Evolutionary conservation across 2,329 filamentous ascomycete genomes (phyloP).

Genomic region (Fusarium sp.): DNA sequence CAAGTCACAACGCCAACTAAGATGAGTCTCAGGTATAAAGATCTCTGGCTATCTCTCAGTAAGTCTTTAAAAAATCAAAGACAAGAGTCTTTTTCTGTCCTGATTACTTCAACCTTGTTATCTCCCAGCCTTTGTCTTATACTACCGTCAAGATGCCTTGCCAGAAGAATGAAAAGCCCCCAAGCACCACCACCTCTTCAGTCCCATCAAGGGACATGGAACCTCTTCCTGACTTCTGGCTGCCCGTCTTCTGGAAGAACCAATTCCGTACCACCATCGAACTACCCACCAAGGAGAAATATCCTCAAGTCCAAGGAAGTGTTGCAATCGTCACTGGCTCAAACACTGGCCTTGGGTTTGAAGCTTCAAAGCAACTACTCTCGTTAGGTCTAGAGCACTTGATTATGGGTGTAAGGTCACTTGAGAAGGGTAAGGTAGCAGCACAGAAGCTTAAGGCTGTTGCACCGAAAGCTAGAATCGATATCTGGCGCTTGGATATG

Average conservation of each 20-base stretch:
- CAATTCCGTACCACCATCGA: conserved; percentile 44
- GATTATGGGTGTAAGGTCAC: conserved; percentile 34
- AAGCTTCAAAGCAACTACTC: conserved; percentile 43
- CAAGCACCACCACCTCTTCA: neutral
- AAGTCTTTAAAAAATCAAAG: accelerated
- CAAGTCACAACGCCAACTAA: neutral
- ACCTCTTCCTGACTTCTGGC: conserved; percentile 19
- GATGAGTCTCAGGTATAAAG: conserved; percentile 16
- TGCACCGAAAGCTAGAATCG: conserved; percentile 30
- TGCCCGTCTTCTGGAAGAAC: conserved; percentile 35
- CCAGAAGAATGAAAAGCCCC: neutral
- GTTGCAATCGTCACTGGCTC: conserved; percentile 45
- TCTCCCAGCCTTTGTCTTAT: neutral
- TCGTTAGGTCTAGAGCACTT: conserved; percentile 31
- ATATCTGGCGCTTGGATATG: conserved; percentile 47
- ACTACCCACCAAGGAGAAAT: conserved; percentile 31
- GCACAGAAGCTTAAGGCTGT: conserved; percentile 11
- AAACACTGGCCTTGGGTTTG: conserved; percentile 46
- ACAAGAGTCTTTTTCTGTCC: accelerated
- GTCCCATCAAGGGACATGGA: conserved; percentile 27
- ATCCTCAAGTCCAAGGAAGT: conserved; percentile 27
- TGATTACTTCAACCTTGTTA: accelerated
- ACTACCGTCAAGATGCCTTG: conserved; percentile 23
- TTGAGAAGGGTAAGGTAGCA: conserved; percentile 31
- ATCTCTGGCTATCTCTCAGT: neutral